phyloP scores from a whole-genome alignment of 129 eudicot species.

The Solidago caesia region DNA sequence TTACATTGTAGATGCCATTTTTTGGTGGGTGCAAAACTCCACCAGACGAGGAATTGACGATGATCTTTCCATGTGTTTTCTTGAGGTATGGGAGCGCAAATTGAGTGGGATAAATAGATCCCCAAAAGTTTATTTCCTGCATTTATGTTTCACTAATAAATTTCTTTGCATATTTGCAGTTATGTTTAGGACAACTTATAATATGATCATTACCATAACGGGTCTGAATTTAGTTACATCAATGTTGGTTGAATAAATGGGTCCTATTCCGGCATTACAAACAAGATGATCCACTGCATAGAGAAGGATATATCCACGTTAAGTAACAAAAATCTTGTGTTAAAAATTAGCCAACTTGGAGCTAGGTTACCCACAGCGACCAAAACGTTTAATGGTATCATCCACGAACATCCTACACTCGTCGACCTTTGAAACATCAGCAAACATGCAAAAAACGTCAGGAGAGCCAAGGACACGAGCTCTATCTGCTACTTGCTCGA shows the following conservation, averaged over 20 bases:
- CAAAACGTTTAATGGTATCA: constrained; percentile 34
- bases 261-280: constrained; percentile 49
- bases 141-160: neutral
- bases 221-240: constrained; percentile 35
- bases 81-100: constrained; percentile 31
- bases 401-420: constrained; percentile 41
- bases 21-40: constrained; percentile 32
- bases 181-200: neutral
- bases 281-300: constrained; percentile 58
- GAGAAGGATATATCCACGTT: neutral
- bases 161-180: neutral
- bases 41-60: constrained; percentile 28
- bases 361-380: constrained; percentile 30
- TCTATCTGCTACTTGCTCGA: constrained; percentile 38
- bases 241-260: constrained; percentile 7
- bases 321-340: neutral
- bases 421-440: constrained; percentile 42
- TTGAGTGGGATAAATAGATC: constrained; percentile 29
- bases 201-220: constrained; percentile 28
- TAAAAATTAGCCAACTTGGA: neutral
- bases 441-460: constrained; percentile 36
- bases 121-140: constrained; percentile 39
- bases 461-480: constrained; percentile 48
- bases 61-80: constrained; percentile 30
- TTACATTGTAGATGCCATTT: constrained; percentile 31